These are phyloP conservation scores for Skeletonema grethae DNA, from an alignment of 108 stramenopile genomes.

Conservation along the genomic window DNA sequence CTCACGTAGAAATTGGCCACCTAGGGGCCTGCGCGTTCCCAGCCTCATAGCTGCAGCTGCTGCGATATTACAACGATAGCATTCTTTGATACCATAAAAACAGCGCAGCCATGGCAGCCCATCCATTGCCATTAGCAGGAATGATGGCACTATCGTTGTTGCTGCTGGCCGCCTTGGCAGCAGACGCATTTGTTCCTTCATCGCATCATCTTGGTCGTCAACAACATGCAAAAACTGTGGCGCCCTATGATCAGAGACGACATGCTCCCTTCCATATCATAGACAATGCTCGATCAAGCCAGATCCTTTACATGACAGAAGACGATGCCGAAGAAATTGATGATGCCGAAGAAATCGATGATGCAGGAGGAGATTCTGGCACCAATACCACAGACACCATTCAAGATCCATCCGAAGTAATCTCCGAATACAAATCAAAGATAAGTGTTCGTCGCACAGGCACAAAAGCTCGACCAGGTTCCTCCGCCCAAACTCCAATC, in stretches of 20 bases:
- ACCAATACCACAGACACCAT: background rate
- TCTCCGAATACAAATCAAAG: conserved; percentile 17
- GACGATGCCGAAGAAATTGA: background rate
- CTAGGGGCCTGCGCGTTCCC: no score
- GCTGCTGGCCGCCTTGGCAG: background rate
- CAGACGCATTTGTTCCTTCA: background rate
- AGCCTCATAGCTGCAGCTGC: no score
- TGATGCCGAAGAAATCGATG: background rate
- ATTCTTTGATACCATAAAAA: no score
- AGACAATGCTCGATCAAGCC: background rate
- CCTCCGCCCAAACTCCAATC: conserved; percentile 15
- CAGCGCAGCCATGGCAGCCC: no score
- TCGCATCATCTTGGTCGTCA: background rate
- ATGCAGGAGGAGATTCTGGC: background rate
- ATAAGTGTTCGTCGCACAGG: conserved; percentile 12
- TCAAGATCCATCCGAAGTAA: conserved; percentile 5
- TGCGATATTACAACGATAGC: no score
- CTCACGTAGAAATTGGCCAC: no score
- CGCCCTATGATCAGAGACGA: conserved; percentile 5
- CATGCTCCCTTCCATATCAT: background rate
- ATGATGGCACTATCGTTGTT: background rate
- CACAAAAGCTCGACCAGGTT: conserved; percentile 15
- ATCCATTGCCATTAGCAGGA: no score
- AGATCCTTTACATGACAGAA: background rate
- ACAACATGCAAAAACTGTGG: background rate